Evolutionary conservation across 2,329 filamentous ascomycete species (phyloP), one percentile per base, ranked within the genome.

Genomic region (Pseudocercospora musae): DNA sequence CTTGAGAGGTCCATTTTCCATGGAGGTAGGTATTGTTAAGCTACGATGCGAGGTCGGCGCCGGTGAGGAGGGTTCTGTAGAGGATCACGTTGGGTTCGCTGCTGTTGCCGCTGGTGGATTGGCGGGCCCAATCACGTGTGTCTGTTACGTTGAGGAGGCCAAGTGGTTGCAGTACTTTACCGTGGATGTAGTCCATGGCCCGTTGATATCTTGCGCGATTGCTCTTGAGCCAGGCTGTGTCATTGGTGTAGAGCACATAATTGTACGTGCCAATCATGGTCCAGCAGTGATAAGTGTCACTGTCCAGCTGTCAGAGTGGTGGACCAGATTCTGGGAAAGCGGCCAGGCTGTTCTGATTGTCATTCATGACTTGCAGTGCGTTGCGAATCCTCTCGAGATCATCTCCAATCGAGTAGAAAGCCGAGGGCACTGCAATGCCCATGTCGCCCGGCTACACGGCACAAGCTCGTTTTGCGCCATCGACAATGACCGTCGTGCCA

Each of bases 231-330:
- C 78, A 83, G 1, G 67, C 64, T 1, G 74, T 68, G 40, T 82
- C 75, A 4, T 77, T 79, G 53, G 77, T 65, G 63, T 65, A 70
- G 15, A 69, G 55, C 54, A 80, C 80, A 57, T 80, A 78, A 62
- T 81, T 78, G 1, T 77, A 75, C 0, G 80, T 74, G 13, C 78
- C 80, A 20, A 81, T 78, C 57, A 82, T 66, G 2, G 76, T 80
- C 68, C 82, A 81, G 4, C 82, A 70, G 66, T 87, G 84, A 66
- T 87, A 87, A 0, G 85, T 87, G 65, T 68, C 62, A 55, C 71
- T 75, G 10, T 70, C 66, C 50, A 76, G 71, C 59, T 76, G 71
- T 15, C 76, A 61, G 23, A 78, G 66, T 2, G 77, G 76, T 6
- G 77, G 77, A 0, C 77, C 77, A 21, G 77, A 75, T 68, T 79